Conservation (phyloP, 2,329 filamentous ascomycete genomes). For the Teratosphaeria viscida region DNA sequence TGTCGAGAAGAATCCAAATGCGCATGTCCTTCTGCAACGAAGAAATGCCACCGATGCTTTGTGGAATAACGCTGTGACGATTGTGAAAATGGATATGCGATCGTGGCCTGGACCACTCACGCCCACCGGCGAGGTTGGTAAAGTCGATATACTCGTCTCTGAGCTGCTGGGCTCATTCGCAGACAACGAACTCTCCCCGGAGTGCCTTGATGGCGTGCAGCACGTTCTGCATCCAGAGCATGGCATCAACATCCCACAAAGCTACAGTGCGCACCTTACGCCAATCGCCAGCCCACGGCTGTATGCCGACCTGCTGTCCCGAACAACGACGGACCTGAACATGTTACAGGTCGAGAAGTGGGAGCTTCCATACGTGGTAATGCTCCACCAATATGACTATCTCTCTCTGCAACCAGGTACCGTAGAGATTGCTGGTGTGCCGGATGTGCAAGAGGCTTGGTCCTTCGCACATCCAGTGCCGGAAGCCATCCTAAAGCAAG, state of each 20-base stretch:
- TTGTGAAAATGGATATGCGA: conserved; percentile 96
- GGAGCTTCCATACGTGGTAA: conserved; percentile 89
- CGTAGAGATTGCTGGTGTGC: conserved; percentile 7
- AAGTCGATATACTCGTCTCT: conserved; percentile 86
- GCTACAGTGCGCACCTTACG: conserved; percentile 88
- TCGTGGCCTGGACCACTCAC: conserved; percentile 66
- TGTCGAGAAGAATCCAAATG: conserved; percentile 96
- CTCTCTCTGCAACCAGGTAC: conserved; percentile 40
- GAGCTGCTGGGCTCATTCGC: conserved; percentile 92
- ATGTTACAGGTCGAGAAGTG: conserved; percentile 57
- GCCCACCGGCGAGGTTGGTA: conserved; percentile 33
- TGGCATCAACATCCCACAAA: conserved; percentile 87
- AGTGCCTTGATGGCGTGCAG: conserved; percentile 93
- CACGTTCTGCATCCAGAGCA: conserved; percentile 69
- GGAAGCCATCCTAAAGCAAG: conserved; percentile 47
- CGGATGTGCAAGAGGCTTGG: conserved; percentile 65
- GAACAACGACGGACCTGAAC: conserved; percentile 34
- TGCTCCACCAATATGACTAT: conserved; percentile 81
- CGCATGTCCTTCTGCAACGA: conserved; percentile 80
- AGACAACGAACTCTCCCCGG: conserved; percentile 92
- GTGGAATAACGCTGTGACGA: conserved; percentile 72
- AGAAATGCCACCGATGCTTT: conserved; percentile 59
- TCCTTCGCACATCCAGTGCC: conserved; percentile 67
- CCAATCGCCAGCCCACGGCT: conserved; percentile 82
- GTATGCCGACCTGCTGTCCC: conserved; percentile 64